A percentile compares a stretch with the other conserved stretches of the same genome.
phyloP scores from a whole-genome alignment of 805 yeast genomes.

The Metschnikowia chrysomelidarum region DNA sequence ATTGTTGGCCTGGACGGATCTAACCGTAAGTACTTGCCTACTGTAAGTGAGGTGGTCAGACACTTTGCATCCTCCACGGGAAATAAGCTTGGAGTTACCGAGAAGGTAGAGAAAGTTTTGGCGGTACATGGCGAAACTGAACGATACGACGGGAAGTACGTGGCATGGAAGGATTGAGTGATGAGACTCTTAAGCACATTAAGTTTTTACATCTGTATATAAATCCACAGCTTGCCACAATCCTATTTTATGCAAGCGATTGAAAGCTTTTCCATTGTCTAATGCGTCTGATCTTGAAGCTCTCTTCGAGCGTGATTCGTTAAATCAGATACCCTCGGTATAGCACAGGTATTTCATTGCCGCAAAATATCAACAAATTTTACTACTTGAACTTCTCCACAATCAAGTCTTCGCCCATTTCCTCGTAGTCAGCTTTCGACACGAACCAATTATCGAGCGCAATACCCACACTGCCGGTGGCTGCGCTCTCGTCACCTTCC shows the following conservation, averaged over 20 bases:
- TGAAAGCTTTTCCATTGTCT: too few relatives aligned
- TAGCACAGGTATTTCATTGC: too few relatives aligned
- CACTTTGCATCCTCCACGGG: constrained; percentile 54
- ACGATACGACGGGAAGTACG: constrained; percentile 41
- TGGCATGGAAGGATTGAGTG: constrained; percentile 35
- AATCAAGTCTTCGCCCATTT: constrained; percentile 53
- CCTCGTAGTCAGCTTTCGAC: constrained; percentile 63
- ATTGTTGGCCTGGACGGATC: constrained; percentile 69
- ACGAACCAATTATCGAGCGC: constrained; percentile 53
- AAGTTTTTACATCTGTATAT: not conserved
- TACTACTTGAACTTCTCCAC: constrained; percentile 46
- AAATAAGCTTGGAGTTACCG: constrained; percentile 57
- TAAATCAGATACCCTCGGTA: too few relatives aligned
- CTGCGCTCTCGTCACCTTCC: constrained; percentile 27
- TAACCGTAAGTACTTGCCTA: constrained; percentile 64
- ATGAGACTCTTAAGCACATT: not conserved
- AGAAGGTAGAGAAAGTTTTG: constrained; percentile 59
- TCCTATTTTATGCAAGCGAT: constrained; percentile 3
- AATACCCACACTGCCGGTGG: constrained; percentile 27
- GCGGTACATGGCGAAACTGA: constrained; percentile 51
- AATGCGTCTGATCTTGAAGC: not conserved
- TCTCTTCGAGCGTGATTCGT: not conserved
- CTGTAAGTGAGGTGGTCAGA: constrained; percentile 63
- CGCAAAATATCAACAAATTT: too few relatives aligned
- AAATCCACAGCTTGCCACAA: too few relatives aligned